phyloP scores from a whole-genome alignment of 2,329 filamentous ascomycete species.

The Cytospora piceicola region DNA sequence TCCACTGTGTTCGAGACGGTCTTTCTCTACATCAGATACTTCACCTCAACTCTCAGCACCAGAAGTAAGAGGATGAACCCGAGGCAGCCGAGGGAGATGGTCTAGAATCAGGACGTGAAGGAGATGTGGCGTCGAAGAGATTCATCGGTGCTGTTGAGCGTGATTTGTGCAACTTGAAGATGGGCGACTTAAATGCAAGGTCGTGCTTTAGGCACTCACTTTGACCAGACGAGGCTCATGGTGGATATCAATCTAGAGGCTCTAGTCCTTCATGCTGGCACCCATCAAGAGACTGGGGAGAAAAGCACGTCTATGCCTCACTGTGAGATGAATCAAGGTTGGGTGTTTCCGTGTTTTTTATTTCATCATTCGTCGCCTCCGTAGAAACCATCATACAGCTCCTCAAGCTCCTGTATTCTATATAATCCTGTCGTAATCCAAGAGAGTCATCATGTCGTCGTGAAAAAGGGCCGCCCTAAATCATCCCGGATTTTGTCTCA shows the following conservation, averaged over 20 bases:
- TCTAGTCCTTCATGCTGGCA: neutral
- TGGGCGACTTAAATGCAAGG: too few relatives aligned
- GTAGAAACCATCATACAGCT: neutral
- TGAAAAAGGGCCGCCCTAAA: conserved; percentile 9
- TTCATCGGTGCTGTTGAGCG: too few relatives aligned
- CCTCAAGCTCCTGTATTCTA: conserved; percentile 3
- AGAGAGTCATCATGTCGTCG: conserved; percentile 24
- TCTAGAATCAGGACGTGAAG: too few relatives aligned
- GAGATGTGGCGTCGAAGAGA: too few relatives aligned
- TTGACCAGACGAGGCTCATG: neutral
- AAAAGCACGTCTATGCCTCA: neutral
- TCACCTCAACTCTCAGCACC: too few relatives aligned
- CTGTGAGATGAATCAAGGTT: neutral
- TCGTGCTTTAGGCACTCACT: too few relatives aligned
- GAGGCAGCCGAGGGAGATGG: too few relatives aligned
- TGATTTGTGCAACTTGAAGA: too few relatives aligned
- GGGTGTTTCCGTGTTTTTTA: neutral
- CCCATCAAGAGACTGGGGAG: neutral
- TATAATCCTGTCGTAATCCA: neutral
- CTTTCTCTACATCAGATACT: too few relatives aligned
- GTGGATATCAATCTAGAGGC: neutral
- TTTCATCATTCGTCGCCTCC: conserved; percentile 12
- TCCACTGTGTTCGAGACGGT: too few relatives aligned
- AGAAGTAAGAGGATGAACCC: too few relatives aligned
- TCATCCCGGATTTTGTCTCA: conserved; percentile 15